Evolutionary conservation across 2,329 filamentous ascomycete species (phyloP).

Genomic region (Hypoxylon sp.): DNA sequence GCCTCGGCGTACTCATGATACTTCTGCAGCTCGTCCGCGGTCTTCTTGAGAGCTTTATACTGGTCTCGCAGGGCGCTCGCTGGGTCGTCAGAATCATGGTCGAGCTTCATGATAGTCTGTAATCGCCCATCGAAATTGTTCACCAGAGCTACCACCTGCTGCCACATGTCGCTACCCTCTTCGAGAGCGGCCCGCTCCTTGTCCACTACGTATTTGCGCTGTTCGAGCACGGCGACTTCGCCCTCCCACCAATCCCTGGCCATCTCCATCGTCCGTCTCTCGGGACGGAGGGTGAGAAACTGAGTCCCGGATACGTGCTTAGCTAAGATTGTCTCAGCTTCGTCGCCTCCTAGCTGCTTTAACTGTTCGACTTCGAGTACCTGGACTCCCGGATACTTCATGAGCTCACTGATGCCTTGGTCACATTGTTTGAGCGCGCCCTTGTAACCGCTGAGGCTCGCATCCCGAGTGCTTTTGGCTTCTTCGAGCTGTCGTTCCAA

Average conservation of each 20-base stretch:
- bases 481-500: conserved; percentile 71
- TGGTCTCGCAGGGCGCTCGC: conserved; percentile 59
- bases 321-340: conserved; percentile 35
- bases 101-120: conserved; percentile 36
- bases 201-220: conserved; percentile 66
- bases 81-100: conserved; percentile 45
- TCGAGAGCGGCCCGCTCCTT: conserved; percentile 74
- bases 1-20: conserved; percentile 67
- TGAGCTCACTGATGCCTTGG: conserved; percentile 68
- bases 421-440: conserved; percentile 75
- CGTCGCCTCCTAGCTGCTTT: conserved; percentile 33
- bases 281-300: conserved; percentile 71
- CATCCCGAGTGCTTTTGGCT: conserved; percentile 73
- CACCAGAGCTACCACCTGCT: conserved; percentile 68
- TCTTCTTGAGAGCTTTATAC: conserved; percentile 68
- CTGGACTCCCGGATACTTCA: conserved; percentile 67
- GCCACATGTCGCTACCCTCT: conserved; percentile 76
- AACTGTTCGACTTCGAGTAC: conserved; percentile 64
- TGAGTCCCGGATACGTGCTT: conserved; percentile 57
- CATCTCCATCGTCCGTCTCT: conserved; percentile 76
- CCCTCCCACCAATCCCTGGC: conserved; percentile 77
- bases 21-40: conserved; percentile 64
- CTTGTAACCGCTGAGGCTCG: conserved; percentile 77
- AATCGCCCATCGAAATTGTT: conserved; percentile 69
- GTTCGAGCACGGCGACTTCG: conserved; percentile 68